Evolutionary conservation across 2,329 filamentous ascomycete species (phyloP).

Genomic region (Lachnellula subtilissima): DNA sequence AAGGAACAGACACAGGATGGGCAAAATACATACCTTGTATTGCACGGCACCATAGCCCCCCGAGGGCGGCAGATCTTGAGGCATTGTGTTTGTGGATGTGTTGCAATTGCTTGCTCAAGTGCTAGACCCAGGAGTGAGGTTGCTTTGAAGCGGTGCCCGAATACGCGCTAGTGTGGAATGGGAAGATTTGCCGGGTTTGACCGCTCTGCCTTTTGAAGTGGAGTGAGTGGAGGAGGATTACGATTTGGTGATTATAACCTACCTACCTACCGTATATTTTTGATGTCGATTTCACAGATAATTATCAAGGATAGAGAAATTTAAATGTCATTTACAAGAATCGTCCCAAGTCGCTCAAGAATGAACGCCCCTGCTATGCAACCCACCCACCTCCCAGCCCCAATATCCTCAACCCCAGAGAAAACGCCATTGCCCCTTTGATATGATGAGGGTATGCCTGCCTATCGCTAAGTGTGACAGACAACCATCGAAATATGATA

Average conservation of each 20-base stretch:
- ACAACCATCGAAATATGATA: too few species aligned
- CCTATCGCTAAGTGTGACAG: background rate
- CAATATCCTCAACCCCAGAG: background rate
- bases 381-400: background rate
- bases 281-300: too few species aligned
- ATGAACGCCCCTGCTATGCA: conserved; percentile 4
- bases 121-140: background rate
- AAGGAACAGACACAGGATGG: background rate
- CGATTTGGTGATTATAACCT: too few species aligned
- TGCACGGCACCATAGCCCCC: conserved; percentile 96
- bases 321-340: background rate
- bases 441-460: background rate
- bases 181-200: background rate
- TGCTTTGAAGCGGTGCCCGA: background rate
- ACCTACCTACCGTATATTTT: too few species aligned
- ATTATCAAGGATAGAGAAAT: too few species aligned
- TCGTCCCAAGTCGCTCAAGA: background rate
- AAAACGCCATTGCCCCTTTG: background rate
- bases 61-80: conserved; percentile 92
- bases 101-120: background rate
- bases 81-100: conserved; percentile 55
- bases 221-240: too few species aligned
- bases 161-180: background rate
- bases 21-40: conserved; percentile 69
- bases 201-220: background rate